phyloP scores from a whole-genome alignment of 2,329 filamentous ascomycete genomes.

The Aspergillus uvarum region DNA sequence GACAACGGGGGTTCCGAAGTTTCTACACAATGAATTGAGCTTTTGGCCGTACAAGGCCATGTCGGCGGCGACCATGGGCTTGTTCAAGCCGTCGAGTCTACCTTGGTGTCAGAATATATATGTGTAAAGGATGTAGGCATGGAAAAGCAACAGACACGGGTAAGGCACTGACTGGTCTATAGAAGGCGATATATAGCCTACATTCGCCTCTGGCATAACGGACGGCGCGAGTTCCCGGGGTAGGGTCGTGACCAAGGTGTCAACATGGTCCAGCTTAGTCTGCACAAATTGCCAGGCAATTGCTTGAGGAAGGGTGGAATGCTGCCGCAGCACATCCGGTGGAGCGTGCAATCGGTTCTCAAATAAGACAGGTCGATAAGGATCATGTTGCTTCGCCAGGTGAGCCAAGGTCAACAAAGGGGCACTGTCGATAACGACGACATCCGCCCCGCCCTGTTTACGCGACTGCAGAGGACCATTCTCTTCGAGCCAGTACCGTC shows the following conservation, averaged over 20 bases:
- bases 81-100: constrained; percentile 73
- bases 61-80: constrained; percentile 61
- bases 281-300: constrained; percentile 74
- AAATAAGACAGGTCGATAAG: constrained; percentile 72
- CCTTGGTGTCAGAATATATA: constrained; percentile 10
- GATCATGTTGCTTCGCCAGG: constrained; percentile 66
- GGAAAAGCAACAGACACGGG: neutral
- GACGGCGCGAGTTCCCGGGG: constrained; percentile 70
- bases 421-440: constrained; percentile 75
- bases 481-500: constrained; percentile 67
- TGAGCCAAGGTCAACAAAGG: constrained; percentile 76
- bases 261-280: constrained; percentile 66
- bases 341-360: constrained; percentile 77
- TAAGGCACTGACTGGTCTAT: constrained; percentile 67
- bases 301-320: constrained; percentile 61
- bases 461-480: constrained; percentile 64
- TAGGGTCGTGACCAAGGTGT: constrained; percentile 77
- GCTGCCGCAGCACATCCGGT: constrained; percentile 62
- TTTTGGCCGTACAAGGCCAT: constrained; percentile 12
- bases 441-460: constrained; percentile 68
- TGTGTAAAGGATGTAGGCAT: neutral
- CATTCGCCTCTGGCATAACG: constrained; percentile 61
- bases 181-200: constrained; percentile 71
- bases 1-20: neutral
- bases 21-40: constrained; percentile 9